Evolutionary conservation across 495 filamentous ascomycete genomes (phyloP).

Genomic region (Stereocaulon alpinum): DNA sequence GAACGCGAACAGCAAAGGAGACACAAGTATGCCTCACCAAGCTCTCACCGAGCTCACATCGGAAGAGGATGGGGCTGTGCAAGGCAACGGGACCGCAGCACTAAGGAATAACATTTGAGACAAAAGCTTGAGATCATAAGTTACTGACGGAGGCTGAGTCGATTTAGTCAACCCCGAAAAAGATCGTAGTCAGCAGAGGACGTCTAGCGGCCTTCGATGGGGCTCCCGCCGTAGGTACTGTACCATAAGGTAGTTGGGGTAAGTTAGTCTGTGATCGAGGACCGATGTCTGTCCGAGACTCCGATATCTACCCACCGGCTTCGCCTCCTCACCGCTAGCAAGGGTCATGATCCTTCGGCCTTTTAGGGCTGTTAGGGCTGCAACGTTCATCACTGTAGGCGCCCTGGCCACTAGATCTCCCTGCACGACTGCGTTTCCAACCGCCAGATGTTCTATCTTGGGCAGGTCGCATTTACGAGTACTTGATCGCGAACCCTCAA

Average conservation of each 20-base stretch:
- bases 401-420: not conserved
- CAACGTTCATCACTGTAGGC: conserved; percentile 2
- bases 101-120: not conserved
- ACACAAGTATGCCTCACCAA: conserved; percentile 6
- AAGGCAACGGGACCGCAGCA: conserved; percentile 11
- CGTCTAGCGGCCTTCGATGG: not conserved
- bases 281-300: not conserved
- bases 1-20: not conserved
- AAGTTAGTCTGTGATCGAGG: not conserved
- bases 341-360: conserved; percentile 1
- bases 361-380: conserved; percentile 8
- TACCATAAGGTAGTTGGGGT: not conserved
- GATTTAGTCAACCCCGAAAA: not conserved
- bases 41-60: not conserved
- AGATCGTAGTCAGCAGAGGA: not conserved
- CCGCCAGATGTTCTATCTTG: conserved; percentile 11
- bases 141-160: conserved; percentile 10
- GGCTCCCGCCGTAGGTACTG: conserved; percentile 3
- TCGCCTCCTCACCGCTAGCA: conserved; percentile 7
- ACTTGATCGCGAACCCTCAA: not conserved
- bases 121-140: not conserved
- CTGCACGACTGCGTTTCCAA: not conserved
- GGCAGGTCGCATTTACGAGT: not conserved
- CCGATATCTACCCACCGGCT: not conserved
- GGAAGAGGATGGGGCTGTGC: conserved; percentile 8